Evolutionary conservation across 768 basidiomycete species (phyloP).

Genomic region (Lentinula sp.): DNA sequence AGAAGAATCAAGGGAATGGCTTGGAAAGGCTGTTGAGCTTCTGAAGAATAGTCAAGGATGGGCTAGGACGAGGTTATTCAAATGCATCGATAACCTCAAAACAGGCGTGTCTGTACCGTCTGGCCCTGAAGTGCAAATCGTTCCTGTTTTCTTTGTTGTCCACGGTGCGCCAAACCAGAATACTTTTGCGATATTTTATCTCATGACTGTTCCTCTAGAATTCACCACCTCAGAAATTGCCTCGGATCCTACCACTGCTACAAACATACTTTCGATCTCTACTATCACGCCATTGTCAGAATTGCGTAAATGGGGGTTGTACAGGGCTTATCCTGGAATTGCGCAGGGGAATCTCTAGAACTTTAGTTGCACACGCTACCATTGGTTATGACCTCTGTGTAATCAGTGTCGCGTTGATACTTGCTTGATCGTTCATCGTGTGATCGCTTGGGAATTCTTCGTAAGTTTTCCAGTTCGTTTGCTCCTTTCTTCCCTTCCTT

Average conservation of each 20-base stretch:
- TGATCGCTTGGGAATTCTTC: not conserved
- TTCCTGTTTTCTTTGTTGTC: conserved; percentile 30
- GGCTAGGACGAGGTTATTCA: conserved; percentile 32
- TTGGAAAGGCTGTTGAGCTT: conserved; percentile 10
- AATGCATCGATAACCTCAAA: conserved; percentile 34
- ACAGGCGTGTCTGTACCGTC: conserved; percentile 21
- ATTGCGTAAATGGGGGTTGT: conserved; percentile 33
- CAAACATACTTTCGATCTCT: conserved; percentile 5
- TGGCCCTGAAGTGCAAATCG: conserved; percentile 23
- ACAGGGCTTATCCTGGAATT: conserved; percentile 41
- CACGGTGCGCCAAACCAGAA: conserved; percentile 24
- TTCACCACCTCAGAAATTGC: conserved; percentile 10
- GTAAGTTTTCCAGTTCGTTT: not conserved
- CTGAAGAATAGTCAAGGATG: conserved; percentile 24
- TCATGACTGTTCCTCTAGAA: conserved; percentile 10
- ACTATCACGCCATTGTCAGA: conserved; percentile 17
- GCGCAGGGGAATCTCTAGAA: conserved; percentile 24
- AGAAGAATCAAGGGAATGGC: conserved; percentile 15
- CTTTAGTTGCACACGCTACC: not conserved
- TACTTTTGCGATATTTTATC: not conserved
- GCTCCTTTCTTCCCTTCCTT: no score
- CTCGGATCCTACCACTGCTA: conserved; percentile 12
- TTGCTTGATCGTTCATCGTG: not conserved
- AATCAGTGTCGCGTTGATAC: no score
- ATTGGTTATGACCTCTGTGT: no score